phyloP scores from a whole-genome alignment of 2,329 filamentous ascomycete genomes.

The Moelleriella libera region DNA sequence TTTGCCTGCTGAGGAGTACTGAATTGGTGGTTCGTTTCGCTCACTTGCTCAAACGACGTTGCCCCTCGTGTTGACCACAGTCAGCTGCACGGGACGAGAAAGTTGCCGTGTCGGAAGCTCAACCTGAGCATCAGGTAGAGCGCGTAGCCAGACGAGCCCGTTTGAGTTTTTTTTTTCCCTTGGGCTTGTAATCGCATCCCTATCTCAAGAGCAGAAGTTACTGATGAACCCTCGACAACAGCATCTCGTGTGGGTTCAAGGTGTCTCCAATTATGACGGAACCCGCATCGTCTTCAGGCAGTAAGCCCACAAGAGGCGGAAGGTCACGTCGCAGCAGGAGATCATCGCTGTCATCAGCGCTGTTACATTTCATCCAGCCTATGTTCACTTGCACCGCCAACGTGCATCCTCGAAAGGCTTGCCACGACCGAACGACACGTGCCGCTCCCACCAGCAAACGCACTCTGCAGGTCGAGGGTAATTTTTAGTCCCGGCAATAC shows the following conservation, averaged over 20 bases:
- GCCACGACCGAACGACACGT: background rate
- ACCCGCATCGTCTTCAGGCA: too few relatives aligned
- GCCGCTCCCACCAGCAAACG: background rate
- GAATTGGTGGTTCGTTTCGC: background rate
- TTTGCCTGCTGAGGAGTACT: background rate
- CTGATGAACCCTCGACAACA: too few relatives aligned
- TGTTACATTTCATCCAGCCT: background rate
- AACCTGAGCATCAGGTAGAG: background rate
- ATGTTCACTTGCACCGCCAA: background rate
- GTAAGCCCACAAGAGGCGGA: too few relatives aligned
- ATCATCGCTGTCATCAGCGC: background rate
- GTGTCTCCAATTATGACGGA: too few relatives aligned
- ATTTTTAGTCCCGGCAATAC: background rate
- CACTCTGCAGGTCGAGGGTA: background rate
- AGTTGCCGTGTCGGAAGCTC: background rate
- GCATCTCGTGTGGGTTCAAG: too few relatives aligned
- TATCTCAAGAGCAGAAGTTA: too few relatives aligned
- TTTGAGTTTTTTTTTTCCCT: background rate
- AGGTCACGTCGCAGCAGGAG: background rate
- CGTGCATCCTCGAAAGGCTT: background rate
- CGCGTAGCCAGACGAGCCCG: background rate
- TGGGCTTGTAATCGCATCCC: too few relatives aligned
- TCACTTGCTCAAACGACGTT: background rate
- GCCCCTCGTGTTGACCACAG: background rate
- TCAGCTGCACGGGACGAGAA: background rate